Evolutionary conservation across 23 red algal species (phyloP).

Genomic region (Gracilaria gracilis): DNA sequence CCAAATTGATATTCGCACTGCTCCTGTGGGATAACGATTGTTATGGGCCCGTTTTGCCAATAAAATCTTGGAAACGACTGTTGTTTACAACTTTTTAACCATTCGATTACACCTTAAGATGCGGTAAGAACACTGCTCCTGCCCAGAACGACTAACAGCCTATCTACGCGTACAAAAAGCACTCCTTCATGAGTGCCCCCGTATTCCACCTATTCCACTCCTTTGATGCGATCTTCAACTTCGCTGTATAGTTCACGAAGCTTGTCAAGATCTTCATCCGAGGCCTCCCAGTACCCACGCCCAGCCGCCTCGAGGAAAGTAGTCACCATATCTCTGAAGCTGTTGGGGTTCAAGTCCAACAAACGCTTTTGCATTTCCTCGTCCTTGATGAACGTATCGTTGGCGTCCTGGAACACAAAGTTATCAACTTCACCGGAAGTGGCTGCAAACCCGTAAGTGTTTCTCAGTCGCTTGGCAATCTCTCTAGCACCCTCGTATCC

Average conservation of each 20-base stretch:
- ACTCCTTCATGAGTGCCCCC: not conserved
- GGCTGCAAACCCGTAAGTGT: slow-evolving; percentile 96
- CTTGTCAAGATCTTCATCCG: slow-evolving; percentile 94
- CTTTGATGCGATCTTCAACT: slow-evolving; percentile 98
- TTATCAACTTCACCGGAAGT: slow-evolving; percentile 94
- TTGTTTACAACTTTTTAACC: slow-evolving; percentile 17
- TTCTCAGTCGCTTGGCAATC: slow-evolving; percentile 92
- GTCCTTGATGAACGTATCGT: slow-evolving; percentile 96
- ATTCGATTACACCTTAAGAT: no score
- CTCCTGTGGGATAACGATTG: no score
- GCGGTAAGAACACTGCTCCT: not conserved
- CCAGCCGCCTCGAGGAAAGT: slow-evolving; percentile 98
- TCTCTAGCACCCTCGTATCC: slow-evolving; percentile 98
- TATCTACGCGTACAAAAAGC: not conserved
- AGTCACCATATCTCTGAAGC: slow-evolving; percentile 95
- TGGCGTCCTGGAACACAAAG: slow-evolving; percentile 99
- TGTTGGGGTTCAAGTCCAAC: slow-evolving; percentile 95
- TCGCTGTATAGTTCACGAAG: slow-evolving; percentile 98
- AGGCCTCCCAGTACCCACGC: slow-evolving; percentile 93
- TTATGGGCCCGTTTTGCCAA: no score
- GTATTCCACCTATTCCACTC: slow-evolving; percentile 76
- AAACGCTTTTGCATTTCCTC: slow-evolving; percentile 93
- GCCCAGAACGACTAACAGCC: not conserved
- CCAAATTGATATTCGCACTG: no score
- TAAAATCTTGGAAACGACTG: not conserved